Base-by-base conservation (phyloP, 164 flowering plant genomes). In the Vitis amurensis region DNA sequence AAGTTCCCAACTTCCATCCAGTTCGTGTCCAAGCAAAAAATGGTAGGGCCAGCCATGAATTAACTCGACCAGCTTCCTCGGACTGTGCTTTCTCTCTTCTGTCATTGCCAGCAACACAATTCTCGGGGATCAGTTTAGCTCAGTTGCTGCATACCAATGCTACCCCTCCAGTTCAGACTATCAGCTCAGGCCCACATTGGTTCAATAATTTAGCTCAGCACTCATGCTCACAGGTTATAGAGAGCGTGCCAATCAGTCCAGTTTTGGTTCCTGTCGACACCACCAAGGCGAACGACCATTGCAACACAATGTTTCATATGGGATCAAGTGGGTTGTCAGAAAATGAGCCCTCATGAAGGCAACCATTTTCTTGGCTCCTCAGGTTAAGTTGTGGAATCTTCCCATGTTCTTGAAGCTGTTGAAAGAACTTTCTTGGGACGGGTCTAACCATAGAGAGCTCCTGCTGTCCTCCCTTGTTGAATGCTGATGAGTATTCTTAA, bases 21-120 rank as follows among this genome's bases (percentile, higher is more conserved):
- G 14, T 17, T 57, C 52, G 51, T 10, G 51, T 14, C 27, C 15
- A 6, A 14, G 1, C 60, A 23, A 9, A 31, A 48, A 71, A 11
- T 12, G 48, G 53, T 4, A 53, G 52, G 15, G 59, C 59, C 29
- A 9, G 49, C 70, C 65, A 53, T 4, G 15, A 23, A n/a, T 13
- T 44, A 27, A 55, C 71, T 12, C 60, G 37, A 30, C n/a, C 66
- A 4, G 23, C 23, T 14, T 53, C 67, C 65, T 71, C 75, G 3
- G 66, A 63, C 10, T 65, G 73, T 78, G 78, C 81, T 78, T 76
- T 75, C 81, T 78, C 77, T 78, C 81, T 78, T 78, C 81, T 78
- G 81, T 78, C 81, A 78, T 29, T 61, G 8, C 44, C 47, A 12
- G 61, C 55, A 48, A 44, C 67, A 10, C 79, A 64, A 66, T 15